Conservation (phyloP, 83 land plant species). For the Larix sibirica region DNA sequence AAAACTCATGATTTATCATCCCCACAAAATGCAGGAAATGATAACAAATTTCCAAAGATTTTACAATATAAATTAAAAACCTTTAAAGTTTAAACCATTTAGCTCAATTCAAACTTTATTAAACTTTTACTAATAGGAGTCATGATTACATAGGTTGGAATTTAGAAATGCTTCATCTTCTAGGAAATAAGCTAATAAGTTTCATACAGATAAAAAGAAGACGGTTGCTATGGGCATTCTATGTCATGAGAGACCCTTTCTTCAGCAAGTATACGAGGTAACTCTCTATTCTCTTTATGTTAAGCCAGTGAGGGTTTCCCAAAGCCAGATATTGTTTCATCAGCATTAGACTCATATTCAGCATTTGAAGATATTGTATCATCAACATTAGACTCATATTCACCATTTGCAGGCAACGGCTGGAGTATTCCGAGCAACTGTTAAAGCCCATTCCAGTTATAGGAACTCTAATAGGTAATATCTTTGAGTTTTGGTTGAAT, state of each 20-base stretch:
- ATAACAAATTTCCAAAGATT: not conserved
- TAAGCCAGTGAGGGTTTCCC: not conserved
- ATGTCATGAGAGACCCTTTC: constrained; percentile 83
- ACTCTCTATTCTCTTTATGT: not conserved
- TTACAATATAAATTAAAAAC: not conserved
- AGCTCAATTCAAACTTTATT: not conserved
- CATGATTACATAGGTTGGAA: constrained; percentile 36
- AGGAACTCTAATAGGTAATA: constrained; percentile 71
- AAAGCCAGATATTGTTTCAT: not conserved
- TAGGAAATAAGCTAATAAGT: constrained; percentile 19
- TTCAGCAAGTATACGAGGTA: constrained; percentile 74
- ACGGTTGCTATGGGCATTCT: constrained; percentile 69
- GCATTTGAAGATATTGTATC: constrained; percentile 36
- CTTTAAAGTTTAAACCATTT: not conserved
- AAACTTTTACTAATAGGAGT: constrained; percentile 12
- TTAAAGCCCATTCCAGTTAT: constrained; percentile 81
- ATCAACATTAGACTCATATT: not conserved
- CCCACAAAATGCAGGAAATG: not conserved
- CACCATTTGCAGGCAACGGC: constrained; percentile 56
- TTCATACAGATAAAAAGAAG: constrained; percentile 57
- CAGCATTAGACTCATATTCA: not conserved
- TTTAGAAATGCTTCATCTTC: constrained; percentile 23
- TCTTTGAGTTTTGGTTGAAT: not conserved
- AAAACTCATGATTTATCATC: not conserved
- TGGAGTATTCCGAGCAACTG: constrained; percentile 56